These are phyloP conservation scores for Nissolia schottii DNA, from an alignment of 306 rosid genomes.

Conservation along the genomic window DNA sequence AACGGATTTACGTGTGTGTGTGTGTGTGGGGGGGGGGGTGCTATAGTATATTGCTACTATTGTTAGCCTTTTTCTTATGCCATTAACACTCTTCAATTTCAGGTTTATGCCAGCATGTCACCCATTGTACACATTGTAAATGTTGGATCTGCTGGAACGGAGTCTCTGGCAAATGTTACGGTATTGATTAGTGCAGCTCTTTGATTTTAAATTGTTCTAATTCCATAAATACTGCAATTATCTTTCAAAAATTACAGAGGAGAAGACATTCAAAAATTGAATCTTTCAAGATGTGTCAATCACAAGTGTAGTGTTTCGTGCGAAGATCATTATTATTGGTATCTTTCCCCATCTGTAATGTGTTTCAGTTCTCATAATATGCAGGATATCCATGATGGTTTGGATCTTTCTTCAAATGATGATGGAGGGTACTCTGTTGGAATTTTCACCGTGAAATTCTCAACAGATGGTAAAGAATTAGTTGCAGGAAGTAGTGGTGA, in stretches of 20 bases:
- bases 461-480: constrained; percentile 86
- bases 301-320: neutral
- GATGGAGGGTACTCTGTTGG: constrained; percentile 66
- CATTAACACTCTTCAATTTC: constrained; percentile 25
- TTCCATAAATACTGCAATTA: neutral
- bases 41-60: neutral
- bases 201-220: neutral
- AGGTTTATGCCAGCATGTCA: constrained; percentile 98
- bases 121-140: constrained; percentile 78
- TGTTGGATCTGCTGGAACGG: constrained; percentile 60
- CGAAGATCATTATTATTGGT: neutral
- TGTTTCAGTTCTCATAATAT: constrained; percentile 24
- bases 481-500: constrained; percentile 88
- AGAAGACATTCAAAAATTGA: neutral
- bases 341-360: constrained; percentile 15
- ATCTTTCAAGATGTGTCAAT: constrained; percentile 3
- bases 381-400: constrained; percentile 88
- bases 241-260: neutral
- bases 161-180: constrained; percentile 70
- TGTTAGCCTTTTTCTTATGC: neutral
- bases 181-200: constrained; percentile 38
- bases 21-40: neutral
- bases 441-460: constrained; percentile 80
- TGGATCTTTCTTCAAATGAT: constrained; percentile 62
- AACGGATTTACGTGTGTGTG: neutral